Percentiles rank a stretch among this genome's conserved stretches.
These are phyloP conservation scores for Boechera stricta DNA, from an alignment of 345 rosid genomes.

Conservation along the genomic window DNA sequence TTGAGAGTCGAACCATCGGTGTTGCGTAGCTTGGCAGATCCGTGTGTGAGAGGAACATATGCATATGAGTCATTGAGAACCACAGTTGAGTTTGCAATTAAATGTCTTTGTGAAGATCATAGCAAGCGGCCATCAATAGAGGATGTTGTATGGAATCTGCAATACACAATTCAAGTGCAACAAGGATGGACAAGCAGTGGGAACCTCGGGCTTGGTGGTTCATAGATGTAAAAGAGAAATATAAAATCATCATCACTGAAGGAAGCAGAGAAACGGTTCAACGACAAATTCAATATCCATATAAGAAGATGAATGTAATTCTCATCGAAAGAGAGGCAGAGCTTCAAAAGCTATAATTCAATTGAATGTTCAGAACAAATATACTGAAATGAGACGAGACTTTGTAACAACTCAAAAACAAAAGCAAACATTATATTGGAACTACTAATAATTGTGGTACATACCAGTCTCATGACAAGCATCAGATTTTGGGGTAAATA, in stretches of 20 bases:
- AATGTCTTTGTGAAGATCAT: constrained; percentile 68
- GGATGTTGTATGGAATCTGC: constrained; percentile 94
- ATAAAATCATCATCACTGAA: not conserved
- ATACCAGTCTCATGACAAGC: not conserved
- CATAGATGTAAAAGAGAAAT: constrained; percentile 27
- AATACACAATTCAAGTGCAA: constrained; percentile 86
- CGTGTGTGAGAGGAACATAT: constrained; percentile 68
- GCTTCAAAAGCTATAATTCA: constrained; percentile 15
- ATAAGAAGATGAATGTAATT: constrained; percentile 11
- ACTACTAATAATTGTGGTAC: not conserved
- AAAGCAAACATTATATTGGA: constrained; percentile 2
- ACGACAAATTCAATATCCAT: not conserved
- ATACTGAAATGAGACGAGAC: not conserved
- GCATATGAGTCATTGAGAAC: constrained; percentile 85
- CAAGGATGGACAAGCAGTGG: constrained; percentile 91
- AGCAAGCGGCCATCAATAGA: constrained; percentile 80
- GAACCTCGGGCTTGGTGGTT: constrained; percentile 57
- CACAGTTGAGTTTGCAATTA: constrained; percentile 68
- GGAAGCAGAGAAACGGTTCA: not conserved
- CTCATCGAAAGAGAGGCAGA: constrained; percentile 3
- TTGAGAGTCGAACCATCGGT: constrained; percentile 66
- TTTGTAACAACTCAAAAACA: too few relatives aligned
- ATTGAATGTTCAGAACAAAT: not conserved
- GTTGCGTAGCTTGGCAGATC: constrained; percentile 59
- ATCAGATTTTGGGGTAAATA: constrained; percentile 65